phyloP scores from a whole-genome alignment of 2,329 filamentous ascomycete species.

The Fusarium sp. region DNA sequence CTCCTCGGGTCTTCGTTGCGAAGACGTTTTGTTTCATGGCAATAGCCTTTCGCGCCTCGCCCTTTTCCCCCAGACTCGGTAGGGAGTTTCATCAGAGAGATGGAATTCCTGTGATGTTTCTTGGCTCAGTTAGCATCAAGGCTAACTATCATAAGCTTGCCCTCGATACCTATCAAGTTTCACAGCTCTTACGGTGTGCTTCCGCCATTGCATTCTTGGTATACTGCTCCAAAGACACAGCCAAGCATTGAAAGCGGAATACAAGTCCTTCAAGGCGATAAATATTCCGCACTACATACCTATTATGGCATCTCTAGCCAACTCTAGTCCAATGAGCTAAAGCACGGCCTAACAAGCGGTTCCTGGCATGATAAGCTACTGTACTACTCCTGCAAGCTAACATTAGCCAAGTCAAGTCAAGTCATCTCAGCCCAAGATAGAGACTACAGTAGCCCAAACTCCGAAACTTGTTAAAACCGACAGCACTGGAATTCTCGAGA shows the following conservation, averaged over 20 bases:
- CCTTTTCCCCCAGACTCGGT: background rate
- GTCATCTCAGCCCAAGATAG: background rate
- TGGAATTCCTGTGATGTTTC: background rate
- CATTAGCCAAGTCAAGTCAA: background rate
- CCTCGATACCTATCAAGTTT: background rate
- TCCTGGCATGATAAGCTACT: conserved; percentile 17
- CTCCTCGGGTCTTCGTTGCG: background rate
- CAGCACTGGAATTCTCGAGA: conserved; percentile 19
- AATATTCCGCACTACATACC: background rate
- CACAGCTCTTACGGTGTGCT: background rate
- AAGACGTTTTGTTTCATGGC: conserved; percentile 20
- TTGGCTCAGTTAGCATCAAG: background rate
- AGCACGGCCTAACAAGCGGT: background rate
- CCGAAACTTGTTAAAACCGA: background rate
- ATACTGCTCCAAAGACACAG: background rate
- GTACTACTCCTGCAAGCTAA: background rate
- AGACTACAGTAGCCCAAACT: background rate
- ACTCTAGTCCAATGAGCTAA: background rate
- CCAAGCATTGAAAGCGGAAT: background rate
- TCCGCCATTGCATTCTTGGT: background rate
- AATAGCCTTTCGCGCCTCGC: conserved; percentile 13
- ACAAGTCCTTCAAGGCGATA: background rate
- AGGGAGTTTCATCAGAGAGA: background rate
- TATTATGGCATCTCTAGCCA: background rate
- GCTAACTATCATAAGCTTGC: background rate